Conservation (phyloP, 2,329 filamentous ascomycete genomes). For the Monilinia polystroma region DNA sequence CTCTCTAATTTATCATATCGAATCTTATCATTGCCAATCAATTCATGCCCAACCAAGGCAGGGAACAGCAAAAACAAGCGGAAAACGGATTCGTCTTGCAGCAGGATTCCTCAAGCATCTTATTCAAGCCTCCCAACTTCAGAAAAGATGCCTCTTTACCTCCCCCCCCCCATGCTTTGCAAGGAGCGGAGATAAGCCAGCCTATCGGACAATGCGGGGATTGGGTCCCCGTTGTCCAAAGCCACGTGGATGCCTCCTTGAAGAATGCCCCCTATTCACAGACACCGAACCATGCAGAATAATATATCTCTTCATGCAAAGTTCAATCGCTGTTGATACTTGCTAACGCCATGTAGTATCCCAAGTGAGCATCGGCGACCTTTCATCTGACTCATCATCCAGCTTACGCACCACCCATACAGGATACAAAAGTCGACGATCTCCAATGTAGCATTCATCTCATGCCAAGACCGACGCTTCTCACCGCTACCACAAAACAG, state of each 20-base stretch:
- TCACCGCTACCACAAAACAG: neutral
- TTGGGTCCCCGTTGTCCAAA: neutral
- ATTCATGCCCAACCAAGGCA: neutral
- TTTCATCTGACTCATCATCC: conserved; percentile 12
- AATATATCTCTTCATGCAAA: conserved; percentile 2
- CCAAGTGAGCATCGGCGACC: conserved; percentile 6
- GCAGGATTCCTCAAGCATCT: neutral
- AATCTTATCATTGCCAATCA: neutral
- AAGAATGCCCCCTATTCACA: neutral
- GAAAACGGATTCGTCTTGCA: neutral
- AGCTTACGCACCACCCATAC: neutral
- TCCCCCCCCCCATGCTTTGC: conserved; percentile 1
- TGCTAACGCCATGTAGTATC: neutral
- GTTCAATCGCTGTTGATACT: neutral
- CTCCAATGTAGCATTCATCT: neutral
- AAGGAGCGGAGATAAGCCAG: conserved; percentile 1
- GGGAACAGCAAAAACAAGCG: neutral
- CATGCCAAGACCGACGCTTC: neutral
- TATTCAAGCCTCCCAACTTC: neutral
- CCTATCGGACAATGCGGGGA: conserved; percentile 1
- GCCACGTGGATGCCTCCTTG: neutral
- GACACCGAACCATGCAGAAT: conserved; percentile 1
- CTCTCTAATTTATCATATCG: conserved; percentile 1
- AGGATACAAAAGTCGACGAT: neutral
- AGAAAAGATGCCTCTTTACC: neutral